Conservation (phyloP, 73 alveolate species). For the Paramecium biaurelia region DNA sequence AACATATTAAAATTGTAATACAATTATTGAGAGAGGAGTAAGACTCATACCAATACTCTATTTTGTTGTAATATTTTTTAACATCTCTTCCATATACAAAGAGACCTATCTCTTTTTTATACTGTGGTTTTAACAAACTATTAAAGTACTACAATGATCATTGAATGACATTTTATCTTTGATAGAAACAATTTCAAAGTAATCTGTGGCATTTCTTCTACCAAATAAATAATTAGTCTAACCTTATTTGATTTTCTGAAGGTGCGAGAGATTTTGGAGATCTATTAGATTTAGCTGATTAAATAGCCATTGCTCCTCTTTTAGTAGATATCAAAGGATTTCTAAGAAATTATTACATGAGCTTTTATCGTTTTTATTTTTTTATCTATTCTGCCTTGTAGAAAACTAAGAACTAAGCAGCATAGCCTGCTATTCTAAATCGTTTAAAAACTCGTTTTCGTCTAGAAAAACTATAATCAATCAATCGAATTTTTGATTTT, state of each 20-base stretch:
- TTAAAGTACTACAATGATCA: background rate
- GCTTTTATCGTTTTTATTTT: background rate
- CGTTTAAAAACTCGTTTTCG: background rate
- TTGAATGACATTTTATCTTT: background rate
- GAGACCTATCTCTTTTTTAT: slow-evolving; percentile 3
- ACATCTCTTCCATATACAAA: slow-evolving; percentile 25
- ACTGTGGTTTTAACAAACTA: background rate
- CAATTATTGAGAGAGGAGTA: background rate
- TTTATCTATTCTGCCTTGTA: background rate
- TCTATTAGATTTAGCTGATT: background rate
- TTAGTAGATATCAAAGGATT: background rate
- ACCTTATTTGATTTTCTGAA: background rate
- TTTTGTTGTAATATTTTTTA: background rate
- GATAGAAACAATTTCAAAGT: background rate
- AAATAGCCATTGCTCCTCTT: background rate
- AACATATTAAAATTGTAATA: background rate
- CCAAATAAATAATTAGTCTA: background rate
- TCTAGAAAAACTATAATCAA: slow-evolving; percentile 4
- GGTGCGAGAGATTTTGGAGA: slow-evolving; percentile 3
- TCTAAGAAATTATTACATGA: background rate
- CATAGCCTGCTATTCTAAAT: background rate
- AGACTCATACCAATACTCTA: background rate
- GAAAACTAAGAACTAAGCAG: background rate
- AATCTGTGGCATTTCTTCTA: slow-evolving; percentile 29
- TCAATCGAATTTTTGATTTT: background rate